A percentile compares a stretch with the other conserved stretches of the same genome.
Evolutionary conservation across 2,329 filamentous ascomycete genomes (phyloP).

Genomic region (Xylaria sp.): DNA sequence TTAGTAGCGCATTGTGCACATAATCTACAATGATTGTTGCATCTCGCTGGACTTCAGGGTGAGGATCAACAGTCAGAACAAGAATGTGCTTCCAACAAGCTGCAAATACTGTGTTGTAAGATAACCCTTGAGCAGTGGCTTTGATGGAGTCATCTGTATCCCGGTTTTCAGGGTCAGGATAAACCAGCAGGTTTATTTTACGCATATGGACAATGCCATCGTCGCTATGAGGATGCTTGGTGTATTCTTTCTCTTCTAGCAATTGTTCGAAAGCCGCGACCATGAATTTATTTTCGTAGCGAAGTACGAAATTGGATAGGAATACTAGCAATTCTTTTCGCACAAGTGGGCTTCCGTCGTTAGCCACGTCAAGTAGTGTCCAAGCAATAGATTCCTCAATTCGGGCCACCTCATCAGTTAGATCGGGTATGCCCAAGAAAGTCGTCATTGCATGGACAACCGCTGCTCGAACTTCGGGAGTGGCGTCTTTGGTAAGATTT

Average conservation of each 20-base stretch:
- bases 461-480: constrained; percentile 90
- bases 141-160: constrained; percentile 68
- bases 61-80: constrained; percentile 91
- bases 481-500: constrained; percentile 82
- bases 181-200: constrained; percentile 73
- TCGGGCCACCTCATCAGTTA: constrained; percentile 89
- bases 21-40: constrained; percentile 88
- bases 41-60: constrained; percentile 89
- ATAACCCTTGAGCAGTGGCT: constrained; percentile 67
- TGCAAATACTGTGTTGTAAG: constrained; percentile 90
- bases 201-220: constrained; percentile 66
- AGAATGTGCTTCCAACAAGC: constrained; percentile 94
- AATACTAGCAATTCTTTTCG: constrained; percentile 93
- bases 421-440: constrained; percentile 91
- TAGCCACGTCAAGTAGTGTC: constrained; percentile 88
- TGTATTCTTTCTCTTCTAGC: constrained; percentile 80
- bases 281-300: constrained; percentile 91
- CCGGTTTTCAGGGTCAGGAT: constrained; percentile 65
- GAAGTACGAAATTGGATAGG: constrained; percentile 87
- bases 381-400: constrained; percentile 92
- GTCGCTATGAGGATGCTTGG: constrained; percentile 64
- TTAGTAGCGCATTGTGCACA: constrained; percentile 79
- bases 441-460: constrained; percentile 94
- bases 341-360: constrained; percentile 93
- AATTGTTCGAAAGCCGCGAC: constrained; percentile 93